Percentiles rank a stretch among this genome's conserved stretches.
Conservation (phyloP, 2,329 filamentous ascomycete species). For the Penicillium fuscoglaucum region DNA sequence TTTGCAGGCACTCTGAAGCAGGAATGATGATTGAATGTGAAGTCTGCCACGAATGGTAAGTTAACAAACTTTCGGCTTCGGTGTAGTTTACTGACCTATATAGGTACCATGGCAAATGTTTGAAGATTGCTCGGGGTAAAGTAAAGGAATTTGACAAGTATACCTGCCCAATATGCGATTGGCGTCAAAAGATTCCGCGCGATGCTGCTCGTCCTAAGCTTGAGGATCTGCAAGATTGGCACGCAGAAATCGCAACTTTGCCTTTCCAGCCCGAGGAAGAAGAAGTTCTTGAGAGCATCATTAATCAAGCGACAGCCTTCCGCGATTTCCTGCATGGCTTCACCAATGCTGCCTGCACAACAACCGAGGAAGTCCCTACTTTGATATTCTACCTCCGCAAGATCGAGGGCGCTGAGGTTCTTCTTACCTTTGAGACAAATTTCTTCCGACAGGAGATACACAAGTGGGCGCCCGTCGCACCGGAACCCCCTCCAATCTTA, state of each 20-base stretch:
- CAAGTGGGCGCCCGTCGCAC: slow-evolving; percentile 89
- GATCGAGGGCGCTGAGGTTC: slow-evolving; percentile 92
- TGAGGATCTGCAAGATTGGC: slow-evolving; percentile 81
- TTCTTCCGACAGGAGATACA: slow-evolving; percentile 95
- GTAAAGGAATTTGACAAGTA: slow-evolving; percentile 99
- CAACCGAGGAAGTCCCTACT: slow-evolving; percentile 80
- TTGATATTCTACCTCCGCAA: slow-evolving; percentile 95
- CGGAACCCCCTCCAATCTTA: slow-evolving; percentile 78
- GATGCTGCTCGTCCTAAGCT: slow-evolving; percentile 94
- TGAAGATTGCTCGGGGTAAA: slow-evolving; percentile 96
- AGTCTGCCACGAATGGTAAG: slow-evolving; percentile 93
- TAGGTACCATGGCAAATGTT: slow-evolving; percentile 95
- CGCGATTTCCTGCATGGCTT: slow-evolving; percentile 77
- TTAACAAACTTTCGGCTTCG: slow-evolving; percentile 16
- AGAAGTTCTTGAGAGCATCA: slow-evolving; percentile 78
- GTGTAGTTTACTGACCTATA: slow-evolving; percentile 28
- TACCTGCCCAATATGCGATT: slow-evolving; percentile 96
- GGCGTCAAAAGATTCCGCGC: slow-evolving; percentile 92
- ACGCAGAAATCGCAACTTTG: slow-evolving; percentile 74
- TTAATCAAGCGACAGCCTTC: slow-evolving; percentile 81
- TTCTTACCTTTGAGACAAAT: slow-evolving; percentile 92
- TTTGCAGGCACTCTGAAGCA: slow-evolving; percentile 87
- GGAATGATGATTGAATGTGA: slow-evolving; percentile 99
- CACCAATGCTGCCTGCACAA: slow-evolving; percentile 78
- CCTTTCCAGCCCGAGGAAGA: slow-evolving; percentile 98